Base-by-base conservation (phyloP, 1,284 basidiomycete genomes). In the Vanrija sp. region DNA sequence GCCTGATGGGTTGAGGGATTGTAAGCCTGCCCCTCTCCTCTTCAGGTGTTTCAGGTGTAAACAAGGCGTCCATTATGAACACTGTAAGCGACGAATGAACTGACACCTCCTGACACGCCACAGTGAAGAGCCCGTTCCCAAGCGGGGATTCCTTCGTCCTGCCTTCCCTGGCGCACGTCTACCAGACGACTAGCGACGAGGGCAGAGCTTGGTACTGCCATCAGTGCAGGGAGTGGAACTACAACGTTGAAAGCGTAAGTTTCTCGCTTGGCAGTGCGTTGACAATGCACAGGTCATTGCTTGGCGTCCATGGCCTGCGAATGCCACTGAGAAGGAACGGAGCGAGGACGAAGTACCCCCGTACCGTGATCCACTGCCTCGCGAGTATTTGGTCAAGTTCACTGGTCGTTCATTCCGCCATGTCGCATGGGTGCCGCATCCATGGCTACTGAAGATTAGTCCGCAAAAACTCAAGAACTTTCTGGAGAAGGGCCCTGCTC, bases 301-400 rank as follows among this genome's bases (percentile, higher is more conserved):
- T 0, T 97, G 93, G 93, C 82, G 91, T 38, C 86, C 89, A 8
- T 85, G 83, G 65, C 88, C 88, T 26, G 72, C 81, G 1, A 80
- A 81, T 58, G 85, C 83, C 26, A 69, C 80, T 8, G 85, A 88
- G 68, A 76, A 82, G 0, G 61, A 77, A 28, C 74, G 69, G 29
- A 65, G 75, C 12, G 60, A 67, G 18, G 76, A 78, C 52, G 79
- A 83, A 60, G 65, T 78, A 19, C 80, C 83, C 1, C 77, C 84
- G 64, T 80, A 80, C 72, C 89, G 85, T 69, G 75, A 79, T 28
- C 67, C 78, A 44, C 80, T 92, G 14, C 88, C 88, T 19, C 80
- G 91, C 54, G 90, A 94, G 74, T 95, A 96, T 68, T 83, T 96
- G 9, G 84, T 95, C 55, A 96, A 96, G 71, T 96, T 89, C 88